A percentile compares a stretch with the other conserved stretches of the same genome.
phyloP scores from a whole-genome alignment of 257 asterid species.

The Coffea canephora region DNA sequence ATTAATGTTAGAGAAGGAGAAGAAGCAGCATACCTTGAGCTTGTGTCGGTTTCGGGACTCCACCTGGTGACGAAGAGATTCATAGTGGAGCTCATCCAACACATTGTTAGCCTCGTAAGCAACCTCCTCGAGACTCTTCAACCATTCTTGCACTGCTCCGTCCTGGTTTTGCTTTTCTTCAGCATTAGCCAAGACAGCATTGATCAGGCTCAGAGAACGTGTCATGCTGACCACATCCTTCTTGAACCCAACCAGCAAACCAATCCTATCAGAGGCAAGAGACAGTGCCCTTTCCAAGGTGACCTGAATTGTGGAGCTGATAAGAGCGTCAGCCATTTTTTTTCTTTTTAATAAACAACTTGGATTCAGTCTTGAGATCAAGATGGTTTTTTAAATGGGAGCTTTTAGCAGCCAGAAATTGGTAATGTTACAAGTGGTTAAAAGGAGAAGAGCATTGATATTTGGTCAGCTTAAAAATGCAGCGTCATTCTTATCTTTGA shows the following conservation, averaged over 20 bases:
- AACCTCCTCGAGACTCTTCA: not conserved
- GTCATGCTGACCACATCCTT: not conserved
- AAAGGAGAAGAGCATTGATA: no score
- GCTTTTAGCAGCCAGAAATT: no score
- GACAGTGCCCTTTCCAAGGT: not conserved
- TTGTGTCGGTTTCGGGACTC: not conserved
- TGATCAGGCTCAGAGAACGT: not conserved
- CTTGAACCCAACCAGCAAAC: not conserved
- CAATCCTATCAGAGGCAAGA: not conserved
- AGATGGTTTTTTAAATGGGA: no score
- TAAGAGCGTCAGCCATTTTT: not conserved
- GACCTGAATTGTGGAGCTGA: not conserved
- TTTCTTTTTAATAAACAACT: no score
- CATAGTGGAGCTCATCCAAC: not conserved
- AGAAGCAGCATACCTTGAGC: no score
- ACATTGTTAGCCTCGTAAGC: no score
- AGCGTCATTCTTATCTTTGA: no score
- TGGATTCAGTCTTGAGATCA: no score
- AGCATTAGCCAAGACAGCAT: not conserved
- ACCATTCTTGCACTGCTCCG: not conserved
- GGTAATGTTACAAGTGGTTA: no score
- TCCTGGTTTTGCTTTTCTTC: not conserved
- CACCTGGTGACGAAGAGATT: not conserved
- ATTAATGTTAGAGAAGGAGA: no score
- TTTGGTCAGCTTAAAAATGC: no score